Percentiles rank a stretch among this genome's conserved stretches.
phyloP scores from a whole-genome alignment of 2,329 filamentous ascomycete genomes.

The Chaetomiaceae sp. region DNA sequence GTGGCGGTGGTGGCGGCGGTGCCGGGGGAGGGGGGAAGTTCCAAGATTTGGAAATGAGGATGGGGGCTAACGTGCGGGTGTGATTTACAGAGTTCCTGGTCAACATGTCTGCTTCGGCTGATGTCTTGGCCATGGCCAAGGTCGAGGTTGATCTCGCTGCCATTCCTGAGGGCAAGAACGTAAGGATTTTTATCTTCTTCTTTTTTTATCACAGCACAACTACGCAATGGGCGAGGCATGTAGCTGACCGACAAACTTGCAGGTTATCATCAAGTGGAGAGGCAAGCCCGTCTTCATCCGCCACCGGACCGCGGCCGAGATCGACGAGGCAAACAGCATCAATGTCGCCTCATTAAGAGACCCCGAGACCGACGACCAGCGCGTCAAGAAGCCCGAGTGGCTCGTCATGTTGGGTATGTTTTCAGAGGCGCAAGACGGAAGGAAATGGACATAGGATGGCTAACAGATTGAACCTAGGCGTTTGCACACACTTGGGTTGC shows the following conservation, averaged over 20 bases:
- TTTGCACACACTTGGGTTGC: conserved; percentile 99
- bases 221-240: neutral
- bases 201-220: too few species aligned
- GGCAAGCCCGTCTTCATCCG: conserved; percentile 99
- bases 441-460: neutral
- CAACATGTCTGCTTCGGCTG: conserved; percentile 99
- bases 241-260: conserved; percentile 12
- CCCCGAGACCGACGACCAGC: conserved; percentile 83
- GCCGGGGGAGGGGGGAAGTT: too few species aligned
- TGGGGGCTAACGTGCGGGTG: conserved; percentile 23
- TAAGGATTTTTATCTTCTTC: conserved; percentile 44
- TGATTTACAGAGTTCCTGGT: conserved; percentile 86
- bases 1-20: neutral
- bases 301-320: conserved; percentile 90
- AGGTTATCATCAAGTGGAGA: conserved; percentile 99
- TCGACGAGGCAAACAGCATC: conserved; percentile 87
- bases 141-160: conserved; percentile 90
- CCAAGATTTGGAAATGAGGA: neutral
- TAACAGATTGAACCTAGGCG: conserved; percentile 52
- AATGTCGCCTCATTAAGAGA: conserved; percentile 82
- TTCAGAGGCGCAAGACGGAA: neutral
- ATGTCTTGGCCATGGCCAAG: conserved; percentile 98
- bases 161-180: conserved; percentile 99
- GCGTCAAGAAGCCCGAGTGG: conserved; percentile 98
- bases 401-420: conserved; percentile 88